A percentile compares a stretch with the other conserved stretches of the same genome.
phyloP scores from a whole-genome alignment of 2,329 filamentous ascomycete species.

The Colletotrichum limetticola region DNA sequence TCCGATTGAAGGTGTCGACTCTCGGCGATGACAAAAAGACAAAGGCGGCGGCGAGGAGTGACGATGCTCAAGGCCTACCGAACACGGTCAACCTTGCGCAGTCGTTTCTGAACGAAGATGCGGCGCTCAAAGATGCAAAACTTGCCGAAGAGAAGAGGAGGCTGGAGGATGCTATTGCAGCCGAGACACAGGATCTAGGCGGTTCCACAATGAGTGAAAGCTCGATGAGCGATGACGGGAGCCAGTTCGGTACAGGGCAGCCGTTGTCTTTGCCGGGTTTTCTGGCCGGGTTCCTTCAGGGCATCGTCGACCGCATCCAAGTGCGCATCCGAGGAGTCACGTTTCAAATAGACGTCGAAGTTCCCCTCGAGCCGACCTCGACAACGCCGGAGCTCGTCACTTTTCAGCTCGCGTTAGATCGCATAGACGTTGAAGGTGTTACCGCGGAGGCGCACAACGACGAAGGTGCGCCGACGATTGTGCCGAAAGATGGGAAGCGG shows the following conservation, averaged over 20 bases:
- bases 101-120: slow-evolving; percentile 69
- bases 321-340: slow-evolving; percentile 73
- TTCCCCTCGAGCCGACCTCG: slow-evolving; percentile 60
- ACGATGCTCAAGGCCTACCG: slow-evolving; percentile 60
- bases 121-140: slow-evolving; percentile 68
- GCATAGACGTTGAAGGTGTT: slow-evolving; percentile 74
- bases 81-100: slow-evolving; percentile 79
- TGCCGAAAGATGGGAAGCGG: slow-evolving; percentile 71
- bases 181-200: slow-evolving; percentile 70
- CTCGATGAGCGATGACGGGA: slow-evolving; percentile 69
- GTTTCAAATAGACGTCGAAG: slow-evolving; percentile 72
- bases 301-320: slow-evolving; percentile 77
- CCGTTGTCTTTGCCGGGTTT: slow-evolving; percentile 76
- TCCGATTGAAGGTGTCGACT: slow-evolving; percentile 68
- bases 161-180: slow-evolving; percentile 75
- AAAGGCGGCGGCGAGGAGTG: slow-evolving; percentile 39
- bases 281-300: slow-evolving; percentile 77
- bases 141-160: slow-evolving; percentile 68
- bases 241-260: slow-evolving; percentile 75
- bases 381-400: slow-evolving; percentile 65
- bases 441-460: slow-evolving; percentile 53
- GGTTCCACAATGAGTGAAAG: slow-evolving; percentile 70
- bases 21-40: slow-evolving; percentile 42
- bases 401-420: slow-evolving; percentile 72
- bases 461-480: slow-evolving; percentile 47